These are phyloP conservation scores for Trichomonas vaginalis DNA, from an alignment of 208 protist species.

Conservation along the genomic window DNA sequence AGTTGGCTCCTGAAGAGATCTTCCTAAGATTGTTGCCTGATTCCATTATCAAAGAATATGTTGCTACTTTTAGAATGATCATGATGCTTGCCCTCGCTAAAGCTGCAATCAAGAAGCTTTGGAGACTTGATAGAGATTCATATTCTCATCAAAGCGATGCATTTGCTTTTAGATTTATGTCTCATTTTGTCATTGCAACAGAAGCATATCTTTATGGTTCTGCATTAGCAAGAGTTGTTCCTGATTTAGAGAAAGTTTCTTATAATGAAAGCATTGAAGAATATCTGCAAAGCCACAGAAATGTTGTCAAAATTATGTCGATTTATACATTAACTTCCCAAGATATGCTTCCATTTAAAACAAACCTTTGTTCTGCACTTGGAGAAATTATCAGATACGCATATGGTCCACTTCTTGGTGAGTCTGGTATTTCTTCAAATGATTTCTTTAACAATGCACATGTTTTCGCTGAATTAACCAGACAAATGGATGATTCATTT, in stretches of 20 bases:
- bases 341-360: not conserved
- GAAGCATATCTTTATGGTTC: not conserved
- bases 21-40: not conserved
- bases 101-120: not conserved
- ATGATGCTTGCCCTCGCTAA: not conserved
- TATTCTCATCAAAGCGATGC: not conserved
- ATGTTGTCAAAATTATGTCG: not conserved
- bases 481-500: not conserved
- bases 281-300: not conserved
- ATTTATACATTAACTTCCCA: not conserved
- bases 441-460: not conserved
- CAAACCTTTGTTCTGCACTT: not conserved
- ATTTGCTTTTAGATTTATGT: not conserved
- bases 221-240: not conserved
- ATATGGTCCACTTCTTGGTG: not conserved
- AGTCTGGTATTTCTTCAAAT: not conserved
- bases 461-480: not conserved
- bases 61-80: not conserved
- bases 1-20: not conserved
- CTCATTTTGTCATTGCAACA: not conserved
- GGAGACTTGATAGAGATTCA: not conserved
- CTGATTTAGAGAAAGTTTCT: not conserved
- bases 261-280: not conserved
- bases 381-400: not conserved
- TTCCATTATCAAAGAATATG: not conserved